Conservation (phyloP, 805 yeast genomes). For the Candida vaughaniae region DNA sequence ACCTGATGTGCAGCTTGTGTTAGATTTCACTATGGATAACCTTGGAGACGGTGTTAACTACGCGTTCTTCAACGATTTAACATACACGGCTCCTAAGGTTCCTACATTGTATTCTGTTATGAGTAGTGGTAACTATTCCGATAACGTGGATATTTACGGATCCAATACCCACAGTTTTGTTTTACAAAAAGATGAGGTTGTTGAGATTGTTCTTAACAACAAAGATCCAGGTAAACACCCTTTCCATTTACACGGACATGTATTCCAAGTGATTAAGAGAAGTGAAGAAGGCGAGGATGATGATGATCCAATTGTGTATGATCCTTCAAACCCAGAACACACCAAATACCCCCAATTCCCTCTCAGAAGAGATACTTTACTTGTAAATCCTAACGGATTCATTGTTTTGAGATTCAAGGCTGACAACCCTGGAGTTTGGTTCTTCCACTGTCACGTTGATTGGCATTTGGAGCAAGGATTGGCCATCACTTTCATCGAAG, state of each 20-base stretch:
- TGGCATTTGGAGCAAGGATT: slow-evolving; percentile 98
- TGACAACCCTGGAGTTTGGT: slow-evolving; percentile 97
- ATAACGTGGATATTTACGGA: slow-evolving; percentile 64
- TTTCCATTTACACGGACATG: slow-evolving; percentile 95
- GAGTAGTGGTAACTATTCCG: slow-evolving; percentile 61
- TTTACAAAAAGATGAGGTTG: slow-evolving; percentile 60
- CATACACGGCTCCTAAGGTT: slow-evolving; percentile 77
- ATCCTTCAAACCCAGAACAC: slow-evolving; percentile 24
- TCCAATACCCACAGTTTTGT: slow-evolving; percentile 75
- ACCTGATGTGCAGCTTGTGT: slow-evolving; percentile 65
- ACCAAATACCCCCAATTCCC: slow-evolving; percentile 66
- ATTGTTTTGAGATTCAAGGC: slow-evolving; percentile 86
- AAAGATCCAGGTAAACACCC: slow-evolving; percentile 93
- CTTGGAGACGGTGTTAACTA: slow-evolving; percentile 85
- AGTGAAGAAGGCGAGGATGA: slow-evolving; percentile 58
- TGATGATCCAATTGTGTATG: slow-evolving; percentile 51
- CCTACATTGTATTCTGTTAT: slow-evolving; percentile 83
- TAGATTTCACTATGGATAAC: slow-evolving; percentile 82
- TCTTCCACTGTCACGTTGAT: slow-evolving; percentile 98
- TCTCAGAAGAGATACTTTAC: slow-evolving; percentile 78
- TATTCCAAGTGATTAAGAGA: slow-evolving; percentile 79
- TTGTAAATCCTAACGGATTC: slow-evolving; percentile 80
- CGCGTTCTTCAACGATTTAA: slow-evolving; percentile 91
- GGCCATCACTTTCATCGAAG: slow-evolving; percentile 78
- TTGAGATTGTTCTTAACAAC: slow-evolving; percentile 84